Evolutionary conservation across 2,329 filamentous ascomycete species (phyloP), one percentile per base, ranked within the genome.

Genomic region (Trichoderma sp.): DNA sequence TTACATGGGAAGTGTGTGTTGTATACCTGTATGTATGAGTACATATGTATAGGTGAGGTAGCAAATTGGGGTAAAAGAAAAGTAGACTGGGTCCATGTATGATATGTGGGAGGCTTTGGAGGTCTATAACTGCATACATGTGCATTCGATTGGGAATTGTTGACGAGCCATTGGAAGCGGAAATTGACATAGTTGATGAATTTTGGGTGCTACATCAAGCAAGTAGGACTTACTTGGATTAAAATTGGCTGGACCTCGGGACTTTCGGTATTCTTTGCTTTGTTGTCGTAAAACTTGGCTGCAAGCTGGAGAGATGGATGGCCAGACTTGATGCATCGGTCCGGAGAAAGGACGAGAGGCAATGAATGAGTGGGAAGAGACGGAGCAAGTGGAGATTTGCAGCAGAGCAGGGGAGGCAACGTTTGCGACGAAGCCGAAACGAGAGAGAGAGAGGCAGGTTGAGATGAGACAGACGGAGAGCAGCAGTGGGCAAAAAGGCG

Each of bases 121-220:
- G 37, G 54, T 66, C 49, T 66, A 54, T 43, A 59, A 21, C 30
- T 66, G 63, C 39, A 66, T 51, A 66, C 49, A 43, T n/a, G 39
- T 43, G n/a, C n/a, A n/a, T n/a, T n/a, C 16, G 39, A 8, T 34
- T 56, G n/a, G 28, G 52, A 56, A 18, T 18, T 18, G 18, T 58
- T 37, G n/a, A 14, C 14, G 6, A 24, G n/a, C 43, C 7, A 10
- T 39, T 59, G 34, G 16, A 28, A 37, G 13, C 14, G 16, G 26
- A 7, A n/a, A 18, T 18, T 54, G 24, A 18, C 2, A 16, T 18
- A 6, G 32, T 55, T 55, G 26, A 18, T 28, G 11, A n/a, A 28
- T 10, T n/a, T 10, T 21, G 11, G 2, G 43, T 13, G n/a, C 21
- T 49, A 49, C 8, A 21, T 8, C 18, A 11, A 8, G 43, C 18